Evolutionary conservation across 2,329 filamentous ascomycete genomes (phyloP).

Genomic region (Hypoxylon sp.): DNA sequence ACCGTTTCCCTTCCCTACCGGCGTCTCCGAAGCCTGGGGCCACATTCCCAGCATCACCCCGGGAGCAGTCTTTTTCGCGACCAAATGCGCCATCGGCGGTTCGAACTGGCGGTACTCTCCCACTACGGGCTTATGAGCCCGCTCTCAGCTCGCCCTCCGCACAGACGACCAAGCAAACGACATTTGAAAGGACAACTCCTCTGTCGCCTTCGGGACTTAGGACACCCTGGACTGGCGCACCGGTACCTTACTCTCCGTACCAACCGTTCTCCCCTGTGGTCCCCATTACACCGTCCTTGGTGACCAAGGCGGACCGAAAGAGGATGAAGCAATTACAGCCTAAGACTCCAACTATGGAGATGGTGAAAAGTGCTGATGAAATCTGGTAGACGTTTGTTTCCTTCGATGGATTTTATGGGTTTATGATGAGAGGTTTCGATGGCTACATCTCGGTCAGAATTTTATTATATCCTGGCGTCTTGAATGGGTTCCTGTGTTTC

Average conservation of each 20-base stretch:
- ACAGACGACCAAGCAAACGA: slow-evolving; percentile 73
- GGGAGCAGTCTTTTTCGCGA: slow-evolving; percentile 65
- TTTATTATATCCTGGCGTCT: slow-evolving; percentile 29
- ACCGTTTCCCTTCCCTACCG: slow-evolving; percentile 56
- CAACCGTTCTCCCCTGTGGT: slow-evolving; percentile 83
- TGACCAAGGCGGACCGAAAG: slow-evolving; percentile 79
- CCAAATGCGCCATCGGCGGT: slow-evolving; percentile 68
- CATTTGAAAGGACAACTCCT: slow-evolving; percentile 71
- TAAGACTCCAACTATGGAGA: slow-evolving; percentile 73
- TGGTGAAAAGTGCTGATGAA: slow-evolving; percentile 75
- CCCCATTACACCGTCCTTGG: slow-evolving; percentile 82
- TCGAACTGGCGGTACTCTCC: slow-evolving; percentile 70
- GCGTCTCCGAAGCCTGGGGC: slow-evolving; percentile 56
- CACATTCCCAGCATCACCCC: slow-evolving; percentile 61
- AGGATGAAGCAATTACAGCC: slow-evolving; percentile 75
- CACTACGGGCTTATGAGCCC: slow-evolving; percentile 75
- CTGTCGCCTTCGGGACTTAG: slow-evolving; percentile 71
- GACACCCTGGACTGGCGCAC: slow-evolving; percentile 73
- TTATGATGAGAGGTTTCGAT: slow-evolving; percentile 22
- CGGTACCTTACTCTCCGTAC: slow-evolving; percentile 82
- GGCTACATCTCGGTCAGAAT: slow-evolving; percentile 14
- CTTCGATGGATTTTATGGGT: slow-evolving; percentile 12
- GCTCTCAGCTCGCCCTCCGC: slow-evolving; percentile 66
- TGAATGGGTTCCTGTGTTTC: slow-evolving; percentile 26
- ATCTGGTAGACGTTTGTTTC: slow-evolving; percentile 68